Evolutionary conservation across 2,329 filamentous ascomycete species (phyloP), one percentile per base, ranked within the genome.

Genomic region (Ceratocystis alfenasii): DNA sequence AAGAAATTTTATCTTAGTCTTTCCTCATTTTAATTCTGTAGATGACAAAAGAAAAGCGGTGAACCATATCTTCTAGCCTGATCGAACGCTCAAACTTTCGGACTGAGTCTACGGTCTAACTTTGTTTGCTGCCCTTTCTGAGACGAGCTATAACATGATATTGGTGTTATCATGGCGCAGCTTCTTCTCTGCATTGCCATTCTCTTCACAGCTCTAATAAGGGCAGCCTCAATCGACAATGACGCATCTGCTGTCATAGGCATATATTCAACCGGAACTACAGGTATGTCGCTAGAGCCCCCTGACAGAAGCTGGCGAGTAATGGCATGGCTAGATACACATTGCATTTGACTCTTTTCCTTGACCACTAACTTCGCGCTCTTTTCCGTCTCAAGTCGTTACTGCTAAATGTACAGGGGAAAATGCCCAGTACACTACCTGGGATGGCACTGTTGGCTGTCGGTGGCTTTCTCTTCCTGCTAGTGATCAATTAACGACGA

Each of bases 391-490:
- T 22, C 44, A 41, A 66, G 65, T 48, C 36, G 48, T 66, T 7
- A 66, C 65, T 15, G 65, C 65, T 7, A 57, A 25, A 30, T 66
- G 65, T 53, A 60, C 65, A 41, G 62, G 62, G 2, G 20, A 55
- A 5, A 46, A n/a, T n/a, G 61, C 61, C 28, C 50, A 66, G 25
- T 66, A 66, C 53, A 66, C 61, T 15, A 63, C 65, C 22, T 66
- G 65, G 65, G 65, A 66, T 41, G 62, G 62, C 10, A 66, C 65
- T 17, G 46, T 63, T 17, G 65, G 65, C 12, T 66, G 65, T 44
- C 61, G 36, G n/a, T 66, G 65, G 65, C 22, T 60, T 25, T 60
- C 53, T 5, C 33, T 53, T 2, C 28, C 61, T 5, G 30, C 65
- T 22, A 45, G 48, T 6, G 45, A 46, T 10, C 53, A 20, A 25